Conservation (phyloP, 768 basidiomycete species). For the Leucocoprinus sp. region DNA sequence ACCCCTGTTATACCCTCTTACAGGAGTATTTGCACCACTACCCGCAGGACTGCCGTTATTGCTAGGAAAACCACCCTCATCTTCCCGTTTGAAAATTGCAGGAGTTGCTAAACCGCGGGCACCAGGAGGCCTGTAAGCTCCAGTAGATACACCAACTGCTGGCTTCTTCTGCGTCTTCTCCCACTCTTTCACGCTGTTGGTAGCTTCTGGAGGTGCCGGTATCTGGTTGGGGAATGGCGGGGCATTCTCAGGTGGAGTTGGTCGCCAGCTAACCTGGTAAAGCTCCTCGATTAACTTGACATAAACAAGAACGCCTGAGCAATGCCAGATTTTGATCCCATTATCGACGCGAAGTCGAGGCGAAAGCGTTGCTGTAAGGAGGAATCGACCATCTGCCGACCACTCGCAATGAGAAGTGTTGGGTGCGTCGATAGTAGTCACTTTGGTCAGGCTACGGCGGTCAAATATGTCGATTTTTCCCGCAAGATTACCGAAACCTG, state of each 20-base stretch:
- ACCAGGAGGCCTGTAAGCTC: constrained; percentile 90
- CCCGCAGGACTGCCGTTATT: constrained; percentile 16
- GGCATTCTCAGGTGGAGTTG: constrained; percentile 55
- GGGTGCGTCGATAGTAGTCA: constrained; percentile 77
- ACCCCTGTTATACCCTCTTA: constrained; percentile 50
- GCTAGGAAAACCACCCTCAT: constrained; percentile 68
- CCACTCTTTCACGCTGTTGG: constrained; percentile 43
- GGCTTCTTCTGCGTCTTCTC: constrained; percentile 42
- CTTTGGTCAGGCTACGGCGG: constrained; percentile 73
- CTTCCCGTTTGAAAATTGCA: constrained; percentile 83
- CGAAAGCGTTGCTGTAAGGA: constrained; percentile 92
- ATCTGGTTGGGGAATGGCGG: constrained; percentile 61
- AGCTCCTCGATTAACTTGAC: constrained; percentile 78
- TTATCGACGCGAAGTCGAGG: constrained; percentile 96
- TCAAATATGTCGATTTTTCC: constrained; percentile 93
- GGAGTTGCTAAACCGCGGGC: constrained; percentile 87
- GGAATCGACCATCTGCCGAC: constrained; percentile 88
- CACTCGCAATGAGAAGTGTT: constrained; percentile 94
- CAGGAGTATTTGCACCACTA: constrained; percentile 56
- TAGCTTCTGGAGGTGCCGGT: constrained; percentile 61
- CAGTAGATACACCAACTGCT: constrained; percentile 46
- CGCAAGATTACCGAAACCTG: constrained; percentile 94
- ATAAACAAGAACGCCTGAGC: constrained; percentile 80
- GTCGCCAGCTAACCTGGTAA: constrained; percentile 84
- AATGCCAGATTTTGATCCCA: constrained; percentile 95